Base-by-base conservation (phyloP, 1,139 yeast species). In the Saccharomyces hybrid region DNA sequence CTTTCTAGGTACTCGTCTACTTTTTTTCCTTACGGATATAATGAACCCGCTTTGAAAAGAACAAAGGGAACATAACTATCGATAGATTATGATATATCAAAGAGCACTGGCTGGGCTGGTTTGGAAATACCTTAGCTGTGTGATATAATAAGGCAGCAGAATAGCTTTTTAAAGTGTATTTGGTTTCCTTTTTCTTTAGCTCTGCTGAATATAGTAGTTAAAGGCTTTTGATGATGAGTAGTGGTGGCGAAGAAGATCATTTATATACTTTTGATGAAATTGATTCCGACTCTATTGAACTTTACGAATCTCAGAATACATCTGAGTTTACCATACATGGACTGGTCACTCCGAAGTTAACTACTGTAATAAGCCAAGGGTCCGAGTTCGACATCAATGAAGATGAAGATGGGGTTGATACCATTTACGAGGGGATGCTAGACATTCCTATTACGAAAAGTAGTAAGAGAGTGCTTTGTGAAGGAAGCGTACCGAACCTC, bases 301-400 rank as follows among this genome's bases (percentile, higher is more conserved):
- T 48, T 26, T 57, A 57, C 49, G 62, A 58, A 49, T 42, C 57
- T 4, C 53, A 49, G 9, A 50, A 51, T 12, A 50, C 57, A 7
- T 50, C 56, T 19, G 49, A 38, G 26, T 38, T 38, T 11, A 38
- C 44, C n/a, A 38, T 38, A 38, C 44, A 29, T 12, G 48, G 24
- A 16, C 16, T 42, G 2, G 27, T 21, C 24, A 16, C 34, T 24
- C 24, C 32, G 4, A 49, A 51, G 47, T 32, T 32, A 11, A 53
- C 31, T n/a, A 55, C 54, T 21, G 16, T 57, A 3, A 34, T 38
- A 24, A 62, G 61, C 49, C 59, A 59, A 46, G 62, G 57, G 5
- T 64, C 66, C 4, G 66, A 61, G 34, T 62, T 63, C 49, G 67
- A 64, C 12, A 53, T 64, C 60, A 62, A 42, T 65, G 66, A 54